Base-by-base conservation (phyloP, 140 eudicot genomes). In the Stevia rebaudiana region DNA sequence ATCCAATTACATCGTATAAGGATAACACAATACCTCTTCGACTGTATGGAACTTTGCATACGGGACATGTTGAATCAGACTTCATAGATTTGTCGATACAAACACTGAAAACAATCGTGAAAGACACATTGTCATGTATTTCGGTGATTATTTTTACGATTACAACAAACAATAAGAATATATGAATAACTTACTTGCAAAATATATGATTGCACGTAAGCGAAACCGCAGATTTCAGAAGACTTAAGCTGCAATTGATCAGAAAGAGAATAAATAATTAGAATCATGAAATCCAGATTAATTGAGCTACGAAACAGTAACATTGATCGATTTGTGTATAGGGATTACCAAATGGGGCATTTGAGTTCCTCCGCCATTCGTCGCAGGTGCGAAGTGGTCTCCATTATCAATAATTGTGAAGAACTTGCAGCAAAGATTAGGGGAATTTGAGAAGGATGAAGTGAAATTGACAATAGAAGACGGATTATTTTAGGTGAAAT, bases 311-410 rank as follows among this genome's bases (percentile, higher is more conserved):
- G 11, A 25, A 36, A 62, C 43, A 19, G 0, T 36, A 6, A 25
- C 1, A 44, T 7, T 24, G 22, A 51, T 35, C 2, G 18, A 9
- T n/a, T 8, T 22, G 51, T 37, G 64, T 3, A 10, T 16, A 15
- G 37, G 36, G 37, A 23, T 28, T 84, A 92, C 98, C 98, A 92
- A 62, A 92, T 92, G 5, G 98, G 96, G 75, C 98, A 92, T 68
- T 88, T 92, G 86, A 92, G 96, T 73, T 92, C 98, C 79, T 85
- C 78, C 36, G 92, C 95, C 98, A 92, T 85, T 67, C 72, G 82
- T 55, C 83, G 84, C 10, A 92, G 94, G 70, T 87, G 84, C 1
- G 89, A 76, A 16, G 76, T 48, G 50, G 82, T 84, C 11, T 83
- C 95, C 98, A 92, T 92, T 74, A 18, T 58, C 33, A 37, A 13